Evolutionary conservation across 345 rosid species (phyloP), one percentile per base, ranked within the genome.

Genomic region (Psidium friedrichsthalianum): DNA sequence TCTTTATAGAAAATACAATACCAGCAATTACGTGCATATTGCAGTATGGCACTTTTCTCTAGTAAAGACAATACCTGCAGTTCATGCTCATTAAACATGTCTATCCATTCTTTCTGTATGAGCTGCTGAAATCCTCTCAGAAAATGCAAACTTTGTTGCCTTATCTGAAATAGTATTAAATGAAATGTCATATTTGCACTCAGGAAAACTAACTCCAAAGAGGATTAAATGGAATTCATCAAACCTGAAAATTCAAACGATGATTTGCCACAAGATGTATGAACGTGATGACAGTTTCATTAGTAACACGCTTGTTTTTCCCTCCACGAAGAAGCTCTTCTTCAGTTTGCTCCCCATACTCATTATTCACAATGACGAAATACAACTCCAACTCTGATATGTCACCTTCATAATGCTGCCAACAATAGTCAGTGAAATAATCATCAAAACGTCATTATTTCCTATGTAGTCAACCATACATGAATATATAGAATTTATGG

Each of bases 81-180:
- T 90, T 97, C 99, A 87, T 97, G 98, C 89, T 97, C 99, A 80
- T 97, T 94, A 86, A 97, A 96, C 99, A 97, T 97, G 86, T 95
- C 98, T 82, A 97, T 95, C 98, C 99, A 96, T 76, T 93, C 98
- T 90, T 91, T 97, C 87, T 92, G 95, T 85, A 96, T 92, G 87
- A 97, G 99, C 91, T 94, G 99, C 92, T 97, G 96, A 93, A 97
- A 94, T 51, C 99, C 99, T 90, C 95, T 92, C 90, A 96, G 88
- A 88, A 97, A 96, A 93, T 97, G 93, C 88, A 93, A 87, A 92
- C 99, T 94, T 90, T 97, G 99, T 51, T 93, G 98, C 56, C 99
- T 96, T 91, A 96, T 97, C 99, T 96, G 95, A 87, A 87, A 86
- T 56, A 42, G 47, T 76, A 49, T 69, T 86, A 51, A 87, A 87